Base-by-base conservation (phyloP, 352 stramenopile species). In the Phytophthora quininea region DNA sequence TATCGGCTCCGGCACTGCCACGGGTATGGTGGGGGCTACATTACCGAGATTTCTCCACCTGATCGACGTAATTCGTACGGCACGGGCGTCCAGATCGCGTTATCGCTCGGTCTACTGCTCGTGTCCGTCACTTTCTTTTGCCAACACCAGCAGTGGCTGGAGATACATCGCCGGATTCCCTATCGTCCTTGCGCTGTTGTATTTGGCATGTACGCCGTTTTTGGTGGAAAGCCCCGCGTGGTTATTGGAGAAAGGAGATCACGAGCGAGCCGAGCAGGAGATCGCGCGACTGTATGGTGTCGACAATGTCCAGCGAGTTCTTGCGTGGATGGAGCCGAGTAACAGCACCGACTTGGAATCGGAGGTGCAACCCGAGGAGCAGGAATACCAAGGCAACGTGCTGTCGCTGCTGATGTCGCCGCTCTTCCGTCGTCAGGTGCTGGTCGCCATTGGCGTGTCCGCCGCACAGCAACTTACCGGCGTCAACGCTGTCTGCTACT, bases 401-500 rank as follows among this genome's bases (percentile, higher is more conserved):
- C 45, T 73, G 3, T 67, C 53, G 45, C 19, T 52, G 14, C 19
- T 66, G 8, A 24, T 69, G 19, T 62, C 69, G 29, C 55, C 53
- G 37, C 45, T 79, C 19, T 73, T 81, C 43, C 74, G 76, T 15
- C 46, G 64, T 3, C 79, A 88, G 52, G 54, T 84, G 0, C 52
- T 88, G 3, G 63, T 81, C 4, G 79, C 78, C 2, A 67, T 84
- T 4, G 72, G 63, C 0, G 58, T 89, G 19, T 70, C 73, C 8
- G 60, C 59, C 45, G 71, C 72, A 9, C 80, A 88, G 40, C 80
- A 90, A 46, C 69, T 90, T 42, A 83, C 81, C 0, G 83, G 83
- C 12, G 86, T 92, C 51, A 89, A 89, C 59, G 77, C 74, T 14
- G 74, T 89, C 29, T 89, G 85, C 64, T 79, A 84, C 60, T 91